phyloP scores from a whole-genome alignment of 2,329 filamentous ascomycete species.

The Fusarium ambrosium region DNA sequence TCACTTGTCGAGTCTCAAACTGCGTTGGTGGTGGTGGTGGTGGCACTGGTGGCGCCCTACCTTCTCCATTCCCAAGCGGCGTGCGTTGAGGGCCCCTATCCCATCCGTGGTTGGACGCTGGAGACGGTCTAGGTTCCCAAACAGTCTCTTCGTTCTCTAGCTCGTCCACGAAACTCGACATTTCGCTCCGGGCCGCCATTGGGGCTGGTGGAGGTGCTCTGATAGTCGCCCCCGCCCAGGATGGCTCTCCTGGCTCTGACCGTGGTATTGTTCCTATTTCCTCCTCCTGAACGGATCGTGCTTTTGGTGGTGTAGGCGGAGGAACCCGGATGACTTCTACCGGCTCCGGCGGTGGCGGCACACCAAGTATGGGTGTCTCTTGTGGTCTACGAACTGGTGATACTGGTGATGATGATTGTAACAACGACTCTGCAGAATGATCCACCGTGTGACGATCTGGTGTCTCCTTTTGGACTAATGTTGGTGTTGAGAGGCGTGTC shows the following conservation, averaged over 20 bases:
- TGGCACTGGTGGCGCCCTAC: slow-evolving; percentile 15
- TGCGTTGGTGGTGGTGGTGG: slow-evolving; percentile 7
- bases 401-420: slow-evolving; percentile 6
- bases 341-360: slow-evolving; percentile 35
- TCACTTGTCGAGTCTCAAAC: slow-evolving; percentile 19
- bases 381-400: slow-evolving; percentile 29
- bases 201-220: slow-evolving; percentile 9
- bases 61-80: slow-evolving; percentile 2
- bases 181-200: slow-evolving; percentile 18
- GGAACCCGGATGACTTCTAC: slow-evolving; percentile 19
- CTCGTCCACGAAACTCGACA: slow-evolving; percentile 12
- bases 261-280: slow-evolving; percentile 14
- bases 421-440: background rate
- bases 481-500: background rate
- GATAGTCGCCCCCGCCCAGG: background rate
- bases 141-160: slow-evolving; percentile 15
- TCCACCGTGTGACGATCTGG: background rate
- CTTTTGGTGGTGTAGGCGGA: slow-evolving; percentile 37
- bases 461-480: background rate
- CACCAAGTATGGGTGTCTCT: slow-evolving; percentile 11
- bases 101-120: slow-evolving; percentile 14
- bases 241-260: slow-evolving; percentile 21
- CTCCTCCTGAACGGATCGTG: slow-evolving; percentile 13
- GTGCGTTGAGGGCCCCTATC: slow-evolving; percentile 11
- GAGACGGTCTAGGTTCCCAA: slow-evolving; percentile 22